Base-by-base conservation (phyloP, 176 grass and related monocot species). In the Lolium rigidum region DNA sequence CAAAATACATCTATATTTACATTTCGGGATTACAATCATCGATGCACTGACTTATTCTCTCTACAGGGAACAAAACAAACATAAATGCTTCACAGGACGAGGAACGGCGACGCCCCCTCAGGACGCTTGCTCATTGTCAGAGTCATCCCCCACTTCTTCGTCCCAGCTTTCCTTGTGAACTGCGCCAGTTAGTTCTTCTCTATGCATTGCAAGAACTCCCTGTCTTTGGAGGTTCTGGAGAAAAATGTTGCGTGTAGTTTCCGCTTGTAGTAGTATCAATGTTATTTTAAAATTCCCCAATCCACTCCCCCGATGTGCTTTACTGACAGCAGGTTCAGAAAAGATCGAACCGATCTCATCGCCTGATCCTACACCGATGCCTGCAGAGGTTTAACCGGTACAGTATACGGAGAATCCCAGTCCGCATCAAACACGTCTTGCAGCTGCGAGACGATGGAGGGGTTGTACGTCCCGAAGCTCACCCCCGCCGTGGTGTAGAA, bases 401-500 rank as follows among this genome's bases (percentile, higher is more conserved):
- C 24, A 6, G 93, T 84, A 76, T 98, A 95, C 8, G 86, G 91
- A 38, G 96, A 76, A 77, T 86, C 89, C 96, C 96, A 95, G 79
- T 95, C 93, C 1, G 90, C 91, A 62, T 95, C 91, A 1, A 98
- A 98, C 26, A 98, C 61, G 26, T 95, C 91, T 12, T 94, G 89
- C 81, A 98, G 80, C 85, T 94, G 96, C 2, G 56, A 46, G 4
- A 95, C 93, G 41, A 94, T 87, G 89, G 86, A 83, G 15, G 90
- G 86, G 44, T 84, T 57, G 47, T 94, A 95, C 6, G 91, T 95
- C 6, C 96, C 96, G 9, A 95, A 98, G 92, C 93, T 98, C 26
- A 94, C 96, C 8, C 96, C 96, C 0, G 91, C 88, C 1, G 96
- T 98, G 18, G 93, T 91, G 70, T 95, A 94, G 83, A 98, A 98